Percentiles rank a stretch among this genome's conserved stretches.
These are phyloP conservation scores for Leucosporidium creatinivorum DNA, from an alignment of 768 basidiomycete species.

Conservation along the genomic window DNA sequence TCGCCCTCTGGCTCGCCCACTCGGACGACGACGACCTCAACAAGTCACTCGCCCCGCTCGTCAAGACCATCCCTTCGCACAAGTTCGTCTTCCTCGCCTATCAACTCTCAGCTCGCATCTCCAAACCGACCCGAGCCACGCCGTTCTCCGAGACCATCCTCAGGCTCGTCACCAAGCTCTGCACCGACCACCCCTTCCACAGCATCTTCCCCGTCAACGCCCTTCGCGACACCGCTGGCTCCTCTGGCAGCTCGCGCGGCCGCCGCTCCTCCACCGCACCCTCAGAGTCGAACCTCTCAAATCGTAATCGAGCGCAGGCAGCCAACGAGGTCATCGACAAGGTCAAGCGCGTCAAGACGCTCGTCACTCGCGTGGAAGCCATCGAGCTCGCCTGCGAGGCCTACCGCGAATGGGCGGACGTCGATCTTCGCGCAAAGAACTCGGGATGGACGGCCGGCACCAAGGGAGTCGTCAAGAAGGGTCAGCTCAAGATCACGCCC, in stretches of 20 bases:
- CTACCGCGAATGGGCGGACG: constrained; percentile 34
- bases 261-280: constrained; percentile 20
- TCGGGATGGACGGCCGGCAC: not conserved
- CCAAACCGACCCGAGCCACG: constrained; percentile 43
- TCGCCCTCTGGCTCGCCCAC: constrained; percentile 86
- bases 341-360: not conserved
- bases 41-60: constrained; percentile 42
- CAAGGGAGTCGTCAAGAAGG: not conserved
- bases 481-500: not conserved
- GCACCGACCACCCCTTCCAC: constrained; percentile 87
- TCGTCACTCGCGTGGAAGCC: constrained; percentile 10
- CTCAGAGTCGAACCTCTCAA: not conserved
- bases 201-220: constrained; percentile 83
- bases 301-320: constrained; percentile 24
- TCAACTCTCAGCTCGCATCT: constrained; percentile 85
- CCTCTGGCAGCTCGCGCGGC: not conserved
- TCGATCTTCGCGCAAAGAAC: not conserved
- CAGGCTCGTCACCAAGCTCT: constrained; percentile 60
- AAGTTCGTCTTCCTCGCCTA: constrained; percentile 89
- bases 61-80: constrained; percentile 61
- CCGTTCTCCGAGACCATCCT: constrained; percentile 57
- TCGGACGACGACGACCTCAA: constrained; percentile 53
- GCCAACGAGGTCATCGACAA: constrained; percentile 29
- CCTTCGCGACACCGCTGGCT: constrained; percentile 41
- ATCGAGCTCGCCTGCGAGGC: constrained; percentile 31